Evolutionary conservation across 306 rosid species (phyloP), one percentile per base, ranked within the genome.

Genomic region (Cucurbita argyrosperma): DNA sequence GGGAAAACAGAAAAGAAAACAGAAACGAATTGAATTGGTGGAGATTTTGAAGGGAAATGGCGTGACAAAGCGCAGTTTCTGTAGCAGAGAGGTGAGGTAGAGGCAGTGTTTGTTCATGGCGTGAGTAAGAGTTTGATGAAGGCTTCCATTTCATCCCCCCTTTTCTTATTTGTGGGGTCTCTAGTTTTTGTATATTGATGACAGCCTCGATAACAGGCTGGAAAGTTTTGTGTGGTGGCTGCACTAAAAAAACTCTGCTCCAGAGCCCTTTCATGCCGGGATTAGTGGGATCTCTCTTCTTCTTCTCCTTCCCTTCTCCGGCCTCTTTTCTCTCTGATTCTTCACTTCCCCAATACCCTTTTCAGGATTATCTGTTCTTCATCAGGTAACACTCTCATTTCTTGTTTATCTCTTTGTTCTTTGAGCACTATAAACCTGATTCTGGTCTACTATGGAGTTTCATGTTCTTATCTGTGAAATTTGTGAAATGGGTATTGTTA

Each of bases 191-290:
- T 60, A 83, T 53, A 80, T 71, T 73, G 53, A 60, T 76, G 85
- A 79, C 83, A 79, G 82, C 87, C 82, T 83, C 81, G 78, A 78
- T 76, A 74, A 74, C 89, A 81, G 85, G 84, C 89, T 86, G 89
- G 83, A 85, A 85, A 85, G 82, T 74, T 66, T 76, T 58, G 53
- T 68, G 61, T 52, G 73, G 64, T 65, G 65, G 38, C 79, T 62
- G 64, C 80, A 77, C 80, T 77, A 53, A 71, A 81, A 74, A 10
- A 72, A 52, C 73, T 72, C 53, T 21, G 42, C 77, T 80, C 78
- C 50, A 75, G 40, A 79, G 74, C 65, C 74, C n/a, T 81, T 79
- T 65, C 70, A 60, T 64, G 72, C 61, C 43, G 61, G 78, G 79
- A 42, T 84, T 74, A 74, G 30, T 61, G 69, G 39, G 54, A 37